A percentile compares a stretch with the other conserved stretches of the same genome.
Evolutionary conservation across 2,329 filamentous ascomycete genomes (phyloP).

Genomic region (Bipolaris oryzae): DNA sequence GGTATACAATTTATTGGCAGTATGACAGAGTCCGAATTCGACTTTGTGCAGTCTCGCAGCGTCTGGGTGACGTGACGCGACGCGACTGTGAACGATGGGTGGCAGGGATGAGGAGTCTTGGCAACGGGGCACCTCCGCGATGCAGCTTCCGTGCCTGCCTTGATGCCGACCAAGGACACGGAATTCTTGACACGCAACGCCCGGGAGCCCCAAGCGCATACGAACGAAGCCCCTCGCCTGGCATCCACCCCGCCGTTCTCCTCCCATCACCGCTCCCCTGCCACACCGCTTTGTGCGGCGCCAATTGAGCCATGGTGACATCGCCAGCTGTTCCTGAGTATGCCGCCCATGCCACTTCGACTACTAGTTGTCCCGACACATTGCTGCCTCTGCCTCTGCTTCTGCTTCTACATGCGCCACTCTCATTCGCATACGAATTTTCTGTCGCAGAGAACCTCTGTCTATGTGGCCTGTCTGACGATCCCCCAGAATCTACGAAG

Average conservation of each 20-base stretch:
- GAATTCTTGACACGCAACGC: constrained; percentile 23
- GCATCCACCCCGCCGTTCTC: constrained; percentile 18
- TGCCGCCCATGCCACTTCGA: constrained; percentile 24
- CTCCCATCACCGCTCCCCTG: constrained; percentile 6
- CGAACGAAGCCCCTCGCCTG: constrained; percentile 17
- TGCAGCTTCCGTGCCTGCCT: constrained; percentile 26
- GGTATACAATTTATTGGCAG: neutral
- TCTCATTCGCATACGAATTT: neutral
- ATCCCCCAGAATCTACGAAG: constrained; percentile 79
- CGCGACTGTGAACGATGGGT: constrained; percentile 18
- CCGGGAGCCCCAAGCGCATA: constrained; percentile 15
- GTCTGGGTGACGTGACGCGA: constrained; percentile 23
- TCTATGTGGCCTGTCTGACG: constrained; percentile 9
- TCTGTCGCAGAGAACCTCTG: neutral
- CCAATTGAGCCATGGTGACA: constrained; percentile 49
- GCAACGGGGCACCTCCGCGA: constrained; percentile 24
- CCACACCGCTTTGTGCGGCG: constrained; percentile 27
- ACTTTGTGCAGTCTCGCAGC: neutral
- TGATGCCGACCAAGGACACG: constrained; percentile 18
- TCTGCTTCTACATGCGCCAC: constrained; percentile 5
- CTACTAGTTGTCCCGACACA: constrained; percentile 16
- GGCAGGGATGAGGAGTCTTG: constrained; percentile 17
- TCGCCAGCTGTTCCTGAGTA: constrained; percentile 53
- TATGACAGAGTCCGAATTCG: neutral
- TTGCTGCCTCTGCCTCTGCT: neutral